A percentile compares a stretch with the other conserved stretches of the same genome.
Conservation (phyloP, 2,329 filamentous ascomycete genomes). For the Clonostachys solani region DNA sequence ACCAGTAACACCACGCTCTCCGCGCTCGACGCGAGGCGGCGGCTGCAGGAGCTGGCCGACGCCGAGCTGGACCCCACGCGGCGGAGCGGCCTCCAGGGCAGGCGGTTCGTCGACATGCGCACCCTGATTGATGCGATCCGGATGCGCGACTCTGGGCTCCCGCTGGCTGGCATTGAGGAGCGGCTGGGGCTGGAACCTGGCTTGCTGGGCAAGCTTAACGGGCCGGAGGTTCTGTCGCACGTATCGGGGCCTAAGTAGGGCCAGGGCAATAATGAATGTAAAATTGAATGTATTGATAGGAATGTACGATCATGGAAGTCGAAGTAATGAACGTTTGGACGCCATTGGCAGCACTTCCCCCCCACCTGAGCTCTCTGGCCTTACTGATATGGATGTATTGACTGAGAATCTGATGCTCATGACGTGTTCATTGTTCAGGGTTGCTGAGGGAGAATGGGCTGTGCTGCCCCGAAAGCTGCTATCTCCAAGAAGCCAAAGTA, state of each 20-base stretch:
- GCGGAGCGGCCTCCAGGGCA: constrained; percentile 19
- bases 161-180: constrained; percentile 36
- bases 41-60: constrained; percentile 35
- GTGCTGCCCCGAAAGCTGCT: no score
- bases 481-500: no score
- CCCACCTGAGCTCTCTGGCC: no score
- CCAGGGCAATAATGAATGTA: no score
- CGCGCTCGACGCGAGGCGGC: constrained; percentile 42
- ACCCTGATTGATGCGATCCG: constrained; percentile 41
- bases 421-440: no score
- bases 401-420: no score
- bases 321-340: no score
- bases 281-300: no score
- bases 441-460: no score
- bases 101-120: constrained; percentile 42
- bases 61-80: constrained; percentile 36
- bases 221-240: constrained; percentile 29
- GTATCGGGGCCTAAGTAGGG: not conserved
- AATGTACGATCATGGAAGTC: no score
- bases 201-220: constrained; percentile 38
- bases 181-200: constrained; percentile 38
- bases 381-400: no score
- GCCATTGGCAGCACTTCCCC: no score
- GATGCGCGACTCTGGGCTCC: constrained; percentile 33
- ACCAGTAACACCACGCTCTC: constrained; percentile 39